phyloP scores from a whole-genome alignment of 2,329 filamentous ascomycete genomes.

The Balansia obtecta region DNA sequence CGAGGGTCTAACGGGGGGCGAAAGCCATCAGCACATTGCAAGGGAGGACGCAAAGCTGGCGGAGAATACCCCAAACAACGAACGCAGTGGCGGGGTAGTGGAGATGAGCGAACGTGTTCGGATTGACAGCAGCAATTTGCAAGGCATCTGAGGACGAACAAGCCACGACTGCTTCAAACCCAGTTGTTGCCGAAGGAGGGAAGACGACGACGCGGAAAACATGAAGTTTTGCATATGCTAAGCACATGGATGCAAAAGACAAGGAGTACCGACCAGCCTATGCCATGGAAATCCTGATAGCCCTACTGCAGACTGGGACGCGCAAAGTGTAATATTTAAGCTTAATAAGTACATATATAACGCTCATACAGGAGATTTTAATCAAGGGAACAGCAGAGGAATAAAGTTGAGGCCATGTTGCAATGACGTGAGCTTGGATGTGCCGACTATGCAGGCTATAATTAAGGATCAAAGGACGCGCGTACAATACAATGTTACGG shows the following conservation, averaged over 20 bases:
- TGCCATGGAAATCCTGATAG: neutral
- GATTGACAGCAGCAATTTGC: neutral
- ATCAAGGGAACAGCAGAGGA: too few relatives aligned
- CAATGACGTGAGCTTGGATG: too few relatives aligned
- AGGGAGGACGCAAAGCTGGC: conserved; percentile 11
- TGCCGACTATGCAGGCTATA: too few relatives aligned
- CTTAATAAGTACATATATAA: neutral
- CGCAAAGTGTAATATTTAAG: neutral
- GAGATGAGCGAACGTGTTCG: neutral
- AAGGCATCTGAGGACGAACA: neutral
- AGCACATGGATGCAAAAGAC: neutral
- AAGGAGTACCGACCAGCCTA: neutral
- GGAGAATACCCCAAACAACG: neutral
- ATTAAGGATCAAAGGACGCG: too few relatives aligned
- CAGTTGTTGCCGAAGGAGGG: neutral
- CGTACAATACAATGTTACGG: too few relatives aligned
- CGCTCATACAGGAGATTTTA: neutral
- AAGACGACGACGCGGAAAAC: neutral
- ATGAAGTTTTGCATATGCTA: neutral
- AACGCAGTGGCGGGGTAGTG: neutral
- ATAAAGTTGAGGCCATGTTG: too few relatives aligned
- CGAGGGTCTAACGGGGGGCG: neutral
- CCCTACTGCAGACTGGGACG: neutral
- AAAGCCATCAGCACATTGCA: conserved; percentile 16
- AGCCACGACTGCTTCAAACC: conserved; percentile 1